These are phyloP conservation scores for Allium fistulosum DNA, from an alignment of 106 monocot species.

Conservation along the genomic window DNA sequence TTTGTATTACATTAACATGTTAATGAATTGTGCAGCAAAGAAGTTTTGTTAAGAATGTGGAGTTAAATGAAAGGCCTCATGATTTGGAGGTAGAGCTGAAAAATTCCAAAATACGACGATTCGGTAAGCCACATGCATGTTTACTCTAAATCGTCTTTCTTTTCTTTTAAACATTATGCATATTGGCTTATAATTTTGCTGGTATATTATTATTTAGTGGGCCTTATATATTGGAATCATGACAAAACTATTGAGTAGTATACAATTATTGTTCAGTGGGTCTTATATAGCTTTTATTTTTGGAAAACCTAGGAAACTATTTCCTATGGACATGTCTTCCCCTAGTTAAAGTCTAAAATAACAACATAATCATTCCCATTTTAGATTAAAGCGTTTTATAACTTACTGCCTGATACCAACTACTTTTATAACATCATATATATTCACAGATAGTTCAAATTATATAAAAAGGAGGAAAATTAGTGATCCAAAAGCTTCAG, in stretches of 20 bases:
- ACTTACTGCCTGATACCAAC: too few species aligned
- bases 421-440: too few species aligned
- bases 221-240: too few species aligned
- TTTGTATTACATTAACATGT: not conserved
- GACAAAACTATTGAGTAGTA: too few species aligned
- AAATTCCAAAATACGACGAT: conserved; percentile 12
- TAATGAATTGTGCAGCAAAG: conserved; percentile 23
- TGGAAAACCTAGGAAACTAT: not conserved
- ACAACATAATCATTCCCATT: too few species aligned
- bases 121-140: conserved; percentile 10
- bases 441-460: conserved; percentile 35
- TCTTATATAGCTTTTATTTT: not conserved
- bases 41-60: conserved; percentile 26
- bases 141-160: not conserved
- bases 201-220: not conserved
- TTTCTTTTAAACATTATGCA: not conserved
- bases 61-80: conserved; percentile 12
- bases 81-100: conserved; percentile 30
- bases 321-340: too few species aligned
- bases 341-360: too few species aligned
- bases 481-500: conserved; percentile 25
- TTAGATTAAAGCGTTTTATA: too few species aligned
- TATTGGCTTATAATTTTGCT: not conserved
- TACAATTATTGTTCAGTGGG: too few species aligned
- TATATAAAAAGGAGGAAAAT: conserved; percentile 41